Base-by-base conservation (phyloP, 371 early-diverging fungal genomes). In the Mortierella sp. region DNA sequence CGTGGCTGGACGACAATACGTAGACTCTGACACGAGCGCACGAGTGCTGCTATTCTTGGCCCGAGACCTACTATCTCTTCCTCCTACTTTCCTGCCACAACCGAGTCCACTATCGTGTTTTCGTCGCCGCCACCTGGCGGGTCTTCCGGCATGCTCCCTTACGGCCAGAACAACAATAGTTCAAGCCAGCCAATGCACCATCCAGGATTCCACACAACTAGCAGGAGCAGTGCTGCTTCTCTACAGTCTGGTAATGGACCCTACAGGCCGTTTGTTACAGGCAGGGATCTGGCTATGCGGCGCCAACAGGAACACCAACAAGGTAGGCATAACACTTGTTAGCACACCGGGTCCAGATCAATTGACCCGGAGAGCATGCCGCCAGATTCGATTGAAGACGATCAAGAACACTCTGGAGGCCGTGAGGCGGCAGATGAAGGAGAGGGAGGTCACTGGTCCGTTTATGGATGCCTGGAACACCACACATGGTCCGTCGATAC, bases 101-200 rank as follows among this genome's bases (percentile, higher is more conserved):
- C 58, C 2, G 74, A 68, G 45, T 68, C 74, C 8, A 58, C 69
- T 3, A 74, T 74, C 23, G 69, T 74, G 0, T 57, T 74, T 0
- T 74, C 74, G 0, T 68, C 74, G 1, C 74, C 74, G 27, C 74
- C 74, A 3, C 74, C 74, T 2, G 68, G 74, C 27, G 51, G 74
- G 41, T 18, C 50, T 0, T 50, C 50, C 7, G 42, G 42, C 19
- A 16, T 30, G 14, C 31, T 54, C 23, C 14, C 66, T 6, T 30
- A 49, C n/a, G 10, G 34, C 34, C n/a, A n/a, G n/a, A 34, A 4
- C 10, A 10, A 10, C 34, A 34, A 34, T 34, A 34, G 34, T 10
- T 34, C 7, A 10, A 4, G 10, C 34, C 34, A 10, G 34, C 34
- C 4, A 7, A 10, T 10, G 34, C 34, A 34, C 4, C 4, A 10